These are phyloP conservation scores for Selaginella moellendorffii DNA, from an alignment of 75 land plant genomes.

Conservation along the genomic window DNA sequence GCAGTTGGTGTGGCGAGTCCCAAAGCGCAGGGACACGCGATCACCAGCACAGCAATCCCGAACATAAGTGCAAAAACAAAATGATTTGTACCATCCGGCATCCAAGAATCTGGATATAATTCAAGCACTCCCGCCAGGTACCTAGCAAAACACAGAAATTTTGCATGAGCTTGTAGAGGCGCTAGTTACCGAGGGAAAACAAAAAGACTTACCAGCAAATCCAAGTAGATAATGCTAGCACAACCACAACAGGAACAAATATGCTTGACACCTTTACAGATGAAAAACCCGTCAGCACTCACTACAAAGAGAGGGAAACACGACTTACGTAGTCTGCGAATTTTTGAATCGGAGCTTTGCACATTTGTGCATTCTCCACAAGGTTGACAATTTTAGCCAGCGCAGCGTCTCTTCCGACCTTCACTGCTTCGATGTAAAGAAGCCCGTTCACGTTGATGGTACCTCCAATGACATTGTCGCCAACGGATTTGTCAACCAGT, in stretches of 20 bases:
- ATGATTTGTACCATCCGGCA: constrained; percentile 58
- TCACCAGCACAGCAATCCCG: constrained; percentile 67
- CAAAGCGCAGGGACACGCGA: constrained; percentile 94
- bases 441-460: constrained; percentile 80
- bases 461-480: constrained; percentile 71
- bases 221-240: constrained; percentile 51
- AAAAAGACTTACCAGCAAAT: constrained; percentile 44
- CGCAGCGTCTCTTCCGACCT: constrained; percentile 70
- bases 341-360: constrained; percentile 88
- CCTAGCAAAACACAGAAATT: constrained; percentile 35
- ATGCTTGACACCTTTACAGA: constrained; percentile 64
- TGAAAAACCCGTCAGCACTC: too few relatives aligned
- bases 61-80: constrained; percentile 94
- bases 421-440: constrained; percentile 66
- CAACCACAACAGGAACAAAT: constrained; percentile 75
- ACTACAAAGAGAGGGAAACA: too few relatives aligned
- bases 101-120: constrained; percentile 55
- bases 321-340: constrained; percentile 92
- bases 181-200: background rate
- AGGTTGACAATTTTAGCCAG: constrained; percentile 76
- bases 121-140: constrained; percentile 57
- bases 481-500: constrained; percentile 45
- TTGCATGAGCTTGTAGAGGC: background rate
- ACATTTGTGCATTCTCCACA: constrained; percentile 97
- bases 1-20: constrained; percentile 98